Evolutionary conservation across 495 filamentous ascomycete genomes (phyloP).

Genomic region (Chaetomium fimeti): DNA sequence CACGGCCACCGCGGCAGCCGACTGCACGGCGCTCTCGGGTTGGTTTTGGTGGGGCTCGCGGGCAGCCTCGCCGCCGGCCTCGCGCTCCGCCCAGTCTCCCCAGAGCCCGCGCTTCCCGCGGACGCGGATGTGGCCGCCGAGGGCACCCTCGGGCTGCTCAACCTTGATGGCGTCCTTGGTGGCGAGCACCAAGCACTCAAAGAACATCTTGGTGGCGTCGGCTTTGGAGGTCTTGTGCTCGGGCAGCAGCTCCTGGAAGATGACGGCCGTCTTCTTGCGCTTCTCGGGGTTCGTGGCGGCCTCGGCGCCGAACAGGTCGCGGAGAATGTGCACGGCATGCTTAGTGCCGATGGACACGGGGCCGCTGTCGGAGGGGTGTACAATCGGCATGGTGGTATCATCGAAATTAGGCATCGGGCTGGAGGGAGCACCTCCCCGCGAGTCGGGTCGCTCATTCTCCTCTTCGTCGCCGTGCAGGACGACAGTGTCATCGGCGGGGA

Average conservation of each 20-base stretch:
- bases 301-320: constrained; percentile 74
- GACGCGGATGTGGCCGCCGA: constrained; percentile 76
- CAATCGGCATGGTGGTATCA: constrained; percentile 68
- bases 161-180: constrained; percentile 98
- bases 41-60: constrained; percentile 39
- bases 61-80: constrained; percentile 60
- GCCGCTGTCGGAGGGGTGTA: constrained; percentile 75
- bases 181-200: constrained; percentile 89
- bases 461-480: constrained; percentile 55
- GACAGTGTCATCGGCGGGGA: constrained; percentile 56
- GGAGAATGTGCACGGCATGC: constrained; percentile 91
- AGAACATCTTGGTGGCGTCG: constrained; percentile 99
- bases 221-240: constrained; percentile 71
- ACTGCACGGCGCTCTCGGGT: constrained; percentile 36
- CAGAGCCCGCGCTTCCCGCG: constrained; percentile 87
- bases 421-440: constrained; percentile 32
- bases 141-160: constrained; percentile 73
- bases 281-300: constrained; percentile 59
- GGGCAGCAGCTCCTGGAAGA: constrained; percentile 90
- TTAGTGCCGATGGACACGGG: constrained; percentile 86
- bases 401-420: constrained; percentile 61
- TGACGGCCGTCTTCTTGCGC: constrained; percentile 71
- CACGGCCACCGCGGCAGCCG: constrained; percentile 31
- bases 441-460: constrained; percentile 47
- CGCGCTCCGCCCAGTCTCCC: constrained; percentile 92